A percentile compares a stretch with the other conserved stretches of the same genome.
These are phyloP conservation scores for Ascodesmis nigricans DNA, from an alignment of 495 filamentous ascomycete species.

Conservation along the genomic window DNA sequence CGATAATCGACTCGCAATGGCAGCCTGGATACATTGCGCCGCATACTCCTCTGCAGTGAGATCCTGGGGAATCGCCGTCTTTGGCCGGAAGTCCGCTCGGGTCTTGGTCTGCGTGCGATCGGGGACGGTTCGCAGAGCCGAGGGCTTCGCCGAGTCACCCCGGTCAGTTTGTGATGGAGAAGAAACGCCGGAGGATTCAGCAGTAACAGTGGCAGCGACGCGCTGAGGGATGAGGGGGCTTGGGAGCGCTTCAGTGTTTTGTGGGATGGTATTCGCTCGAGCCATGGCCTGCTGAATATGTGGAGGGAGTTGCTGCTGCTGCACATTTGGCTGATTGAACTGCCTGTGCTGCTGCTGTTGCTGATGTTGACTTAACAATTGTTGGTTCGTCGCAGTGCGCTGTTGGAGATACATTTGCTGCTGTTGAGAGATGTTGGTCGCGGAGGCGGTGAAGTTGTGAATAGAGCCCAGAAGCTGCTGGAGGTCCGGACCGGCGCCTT, in stretches of 20 bases:
- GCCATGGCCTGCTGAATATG: conserved; percentile 7
- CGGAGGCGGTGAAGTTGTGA: conserved; percentile 18
- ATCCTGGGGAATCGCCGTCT: conserved; percentile 59
- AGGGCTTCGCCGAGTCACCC: conserved; percentile 1
- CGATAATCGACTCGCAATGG: conserved; percentile 70
- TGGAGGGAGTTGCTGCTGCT: conserved; percentile 3
- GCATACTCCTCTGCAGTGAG: conserved; percentile 54
- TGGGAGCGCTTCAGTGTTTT: too few species aligned
- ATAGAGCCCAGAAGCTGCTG: conserved; percentile 18
- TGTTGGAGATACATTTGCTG: too few species aligned
- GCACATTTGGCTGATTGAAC: conserved; percentile 8
- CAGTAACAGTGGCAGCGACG: not conserved
- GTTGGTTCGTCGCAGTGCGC: too few species aligned
- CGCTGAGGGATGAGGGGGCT: too few species aligned
- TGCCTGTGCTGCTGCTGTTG: conserved; percentile 6
- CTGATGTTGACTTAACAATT: too few species aligned
- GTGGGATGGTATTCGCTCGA: too few species aligned
- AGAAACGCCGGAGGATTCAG: conserved; percentile 18
- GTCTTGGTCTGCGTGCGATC: conserved; percentile 20
- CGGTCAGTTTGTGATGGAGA: conserved; percentile 11
- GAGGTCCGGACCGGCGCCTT: conserved; percentile 11
- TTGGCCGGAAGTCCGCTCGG: conserved; percentile 35
- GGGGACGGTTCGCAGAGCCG: conserved; percentile 19
- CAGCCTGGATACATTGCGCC: conserved; percentile 67
- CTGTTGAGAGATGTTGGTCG: conserved; percentile 9